These are phyloP conservation scores for Nissolia schottii DNA, from an alignment of 306 rosid species.

Conservation along the genomic window DNA sequence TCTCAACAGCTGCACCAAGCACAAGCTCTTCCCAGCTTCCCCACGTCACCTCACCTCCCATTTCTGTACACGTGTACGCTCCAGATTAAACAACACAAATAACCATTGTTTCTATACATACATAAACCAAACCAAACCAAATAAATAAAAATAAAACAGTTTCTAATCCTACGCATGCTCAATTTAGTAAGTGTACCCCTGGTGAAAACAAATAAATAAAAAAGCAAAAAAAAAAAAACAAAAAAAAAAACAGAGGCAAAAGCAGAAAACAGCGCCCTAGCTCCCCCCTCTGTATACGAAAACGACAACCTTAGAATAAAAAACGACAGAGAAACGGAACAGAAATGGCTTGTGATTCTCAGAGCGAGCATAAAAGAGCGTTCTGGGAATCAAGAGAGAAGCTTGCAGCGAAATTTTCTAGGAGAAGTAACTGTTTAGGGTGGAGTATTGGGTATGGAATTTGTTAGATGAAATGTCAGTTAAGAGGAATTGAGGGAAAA, in stretches of 20 bases:
- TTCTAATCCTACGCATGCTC: slow-evolving; percentile 23
- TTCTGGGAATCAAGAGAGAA: not conserved
- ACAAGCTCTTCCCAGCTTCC: slow-evolving; percentile 70
- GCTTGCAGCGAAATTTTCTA: too few species aligned
- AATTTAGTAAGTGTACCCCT: slow-evolving; percentile 18
- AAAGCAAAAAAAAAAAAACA: not conserved
- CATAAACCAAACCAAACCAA: too few species aligned
- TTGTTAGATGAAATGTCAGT: too few species aligned
- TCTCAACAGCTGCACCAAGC: slow-evolving; percentile 59
- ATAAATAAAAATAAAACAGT: not conserved
- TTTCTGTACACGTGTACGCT: slow-evolving; percentile 32
- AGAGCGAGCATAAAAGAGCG: not conserved
- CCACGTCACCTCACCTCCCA: slow-evolving; percentile 45
- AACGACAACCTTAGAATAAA: slow-evolving; percentile 5
- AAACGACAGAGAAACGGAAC: not conserved
- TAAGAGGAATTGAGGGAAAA: slow-evolving; percentile 29
- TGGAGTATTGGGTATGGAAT: too few species aligned
- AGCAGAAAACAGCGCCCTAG: too few species aligned
- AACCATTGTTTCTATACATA: too few species aligned
- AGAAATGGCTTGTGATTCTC: not conserved
- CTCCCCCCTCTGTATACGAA: too few species aligned
- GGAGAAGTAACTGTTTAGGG: not conserved
- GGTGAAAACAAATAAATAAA: not conserved
- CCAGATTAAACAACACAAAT: too few species aligned
- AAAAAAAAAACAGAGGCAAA: too few species aligned